Base-by-base conservation (phyloP, 2,329 filamentous ascomycete genomes). In the Mycosphaerella arachidis region DNA sequence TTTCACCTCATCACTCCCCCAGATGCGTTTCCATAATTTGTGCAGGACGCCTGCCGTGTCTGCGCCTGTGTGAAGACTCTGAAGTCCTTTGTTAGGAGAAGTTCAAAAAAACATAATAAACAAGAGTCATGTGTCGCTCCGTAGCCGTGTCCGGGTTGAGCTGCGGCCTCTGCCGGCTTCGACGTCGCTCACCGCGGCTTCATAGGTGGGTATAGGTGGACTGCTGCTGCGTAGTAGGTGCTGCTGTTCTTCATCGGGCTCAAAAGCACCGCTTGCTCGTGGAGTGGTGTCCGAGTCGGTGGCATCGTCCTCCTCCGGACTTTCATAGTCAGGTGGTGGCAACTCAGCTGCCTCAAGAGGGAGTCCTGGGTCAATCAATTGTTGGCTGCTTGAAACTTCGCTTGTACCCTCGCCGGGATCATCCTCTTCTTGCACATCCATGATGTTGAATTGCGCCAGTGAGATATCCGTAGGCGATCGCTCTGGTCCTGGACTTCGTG, bases 381-480 rank as follows among this genome's bases (percentile, higher is more conserved):
- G 57, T 18, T 65, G 64, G 37, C 62, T 60, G 43, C 60, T 60
- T 37, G 57, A 63, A n/a, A 57, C 57, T 52, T 68, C 65, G 35
- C 63, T 68, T 13, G 62, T 66, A 29, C 65, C 68, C 48, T 68
- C 68, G 30, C 68, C 67, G 1, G 48, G 57, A 29, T 68, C 67
- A 2, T 68, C 67, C 10, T 66, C 64, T 63, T 85, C 83, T 55
- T 65, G 77, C 4, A 83, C 84, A 57, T 86, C 82, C 56, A 88
- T 81, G 60, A 88, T 89, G 48, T 90, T 87, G 56, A 97, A 82
- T 70, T 93, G 91, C 30, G 92, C 90, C 52, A 99, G 84, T 8
- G 92, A 97, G 66, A 99, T 99, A 74, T 97, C 94, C 10, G 94
- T 97, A 8, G 94, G 92, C 70, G 91, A 95, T 67, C 93, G 85